Evolutionary conservation across 345 rosid genomes (phyloP), one percentile per base, ranked within the genome.

Genomic region (Murraya paniculata): DNA sequence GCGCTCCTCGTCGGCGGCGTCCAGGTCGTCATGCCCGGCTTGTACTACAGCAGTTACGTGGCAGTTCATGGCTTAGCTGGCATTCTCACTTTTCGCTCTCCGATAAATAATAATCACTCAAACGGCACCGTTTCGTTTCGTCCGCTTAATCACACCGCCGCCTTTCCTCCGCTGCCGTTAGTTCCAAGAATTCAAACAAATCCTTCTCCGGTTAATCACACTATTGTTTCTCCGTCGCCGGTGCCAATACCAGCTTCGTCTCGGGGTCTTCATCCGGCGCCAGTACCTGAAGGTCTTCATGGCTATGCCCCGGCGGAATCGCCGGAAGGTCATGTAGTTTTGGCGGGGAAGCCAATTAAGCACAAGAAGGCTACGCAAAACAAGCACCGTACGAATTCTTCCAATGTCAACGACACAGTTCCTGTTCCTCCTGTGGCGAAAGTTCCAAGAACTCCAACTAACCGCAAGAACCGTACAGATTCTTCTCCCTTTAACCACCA

Each of bases 61-160:
- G 83, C 89, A 6, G 88, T 86, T 4, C 87, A 88, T 19, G 89
- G 87, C 19, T 82, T 88, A 59, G 79, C 78, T 3, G 85, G 80
- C 36, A 60, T 60, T 60, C 38, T 74, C 39, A 60, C 57, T 38
- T 39, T 60, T 8, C 57, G 77, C 31, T 74, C 53, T 30, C 56
- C 67, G 5, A 39, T n/a, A 10, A 22, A 27, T 68, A 39, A 5
- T 38, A 35, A 27, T 68, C 72, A 24, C n/a, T 30, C 27, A 16
- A 68, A 41, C 22, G 5, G 11, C 7, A 68, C 28, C 59, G 6
- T 21, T 45, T 39, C 27, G n/a, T 8, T 14, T 41, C 60, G 60
- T 28, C 70, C 60, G 30, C 28, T 41, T 30, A 50, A 36, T 19
- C 56, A 25, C 35, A 9, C 31, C 16, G 25, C 28, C 11, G 64